These are phyloP conservation scores for Kalmusia sp. DNA, from an alignment of 2,329 filamentous ascomycete species.

Conservation along the genomic window DNA sequence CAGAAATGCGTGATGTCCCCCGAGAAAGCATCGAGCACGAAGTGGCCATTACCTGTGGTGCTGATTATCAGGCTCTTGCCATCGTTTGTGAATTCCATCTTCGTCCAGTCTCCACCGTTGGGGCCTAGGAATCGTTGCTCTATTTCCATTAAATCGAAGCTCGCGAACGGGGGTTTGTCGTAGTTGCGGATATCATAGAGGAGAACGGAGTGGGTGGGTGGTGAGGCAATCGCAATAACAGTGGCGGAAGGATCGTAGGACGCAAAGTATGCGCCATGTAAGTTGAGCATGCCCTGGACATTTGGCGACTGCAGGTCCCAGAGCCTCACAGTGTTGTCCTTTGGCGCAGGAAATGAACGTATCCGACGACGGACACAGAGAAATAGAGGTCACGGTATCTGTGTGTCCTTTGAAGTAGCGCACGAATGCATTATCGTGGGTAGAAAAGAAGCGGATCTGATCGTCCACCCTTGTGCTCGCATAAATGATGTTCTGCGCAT, in stretches of 20 bases:
- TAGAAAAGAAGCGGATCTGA: conserved; percentile 84
- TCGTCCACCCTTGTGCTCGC: conserved; percentile 95
- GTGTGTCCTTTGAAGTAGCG: conserved; percentile 95
- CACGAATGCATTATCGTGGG: conserved; percentile 94
- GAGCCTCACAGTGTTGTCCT: conserved; percentile 88
- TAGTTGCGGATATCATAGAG: conserved; percentile 95
- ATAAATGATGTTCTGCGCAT: conserved; percentile 89
- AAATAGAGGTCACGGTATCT: conserved; percentile 80
- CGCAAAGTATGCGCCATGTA: conserved; percentile 81
- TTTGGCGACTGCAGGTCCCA: conserved; percentile 88
- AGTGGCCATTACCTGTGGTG: conserved; percentile 85
- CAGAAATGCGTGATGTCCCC: conserved; percentile 80
- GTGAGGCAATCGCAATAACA: conserved; percentile 88
- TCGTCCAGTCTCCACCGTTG: conserved; percentile 77
- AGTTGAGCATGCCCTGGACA: conserved; percentile 78
- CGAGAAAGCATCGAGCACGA: conserved; percentile 90
- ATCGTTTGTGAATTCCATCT: conserved; percentile 94
- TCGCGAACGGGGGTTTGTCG: conserved; percentile 87
- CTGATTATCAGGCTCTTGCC: conserved; percentile 85
- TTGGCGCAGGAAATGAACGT: conserved; percentile 90
- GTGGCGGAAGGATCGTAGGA: conserved; percentile 92
- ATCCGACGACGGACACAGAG: conserved; percentile 85
- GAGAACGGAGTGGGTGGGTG: conserved; percentile 77
- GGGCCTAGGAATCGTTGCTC: conserved; percentile 55
- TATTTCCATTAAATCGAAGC: conserved; percentile 78